Evolutionary conservation across 83 land plant genomes (phyloP).

Genomic region (Picea abies): DNA sequence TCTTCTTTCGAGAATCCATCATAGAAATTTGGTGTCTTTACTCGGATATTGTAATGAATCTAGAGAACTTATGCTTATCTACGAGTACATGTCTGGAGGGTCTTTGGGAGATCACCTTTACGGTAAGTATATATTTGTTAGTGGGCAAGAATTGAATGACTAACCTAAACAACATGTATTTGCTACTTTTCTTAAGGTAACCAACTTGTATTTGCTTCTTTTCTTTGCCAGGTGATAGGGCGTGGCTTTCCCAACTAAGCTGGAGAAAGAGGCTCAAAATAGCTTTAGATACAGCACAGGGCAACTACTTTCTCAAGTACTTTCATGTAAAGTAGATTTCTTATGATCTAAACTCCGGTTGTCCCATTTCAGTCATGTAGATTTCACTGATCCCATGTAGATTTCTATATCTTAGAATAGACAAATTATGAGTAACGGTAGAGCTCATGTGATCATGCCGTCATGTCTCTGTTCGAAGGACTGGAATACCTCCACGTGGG

Average conservation of each 20-base stretch:
- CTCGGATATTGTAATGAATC: background rate
- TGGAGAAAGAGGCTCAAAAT: slow-evolving; percentile 5
- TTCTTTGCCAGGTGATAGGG: background rate
- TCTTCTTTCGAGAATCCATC: background rate
- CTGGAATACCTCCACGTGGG: slow-evolving; percentile 1
- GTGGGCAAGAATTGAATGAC: too few species aligned
- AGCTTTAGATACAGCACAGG: slow-evolving; percentile 12
- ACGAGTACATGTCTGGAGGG: slow-evolving; percentile 10
- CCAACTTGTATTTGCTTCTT: background rate
- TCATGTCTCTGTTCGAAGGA: background rate
- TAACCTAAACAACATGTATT: background rate
- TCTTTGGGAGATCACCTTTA: background rate
- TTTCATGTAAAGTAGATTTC: too few species aligned
- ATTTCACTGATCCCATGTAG: background rate
- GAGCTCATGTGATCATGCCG: too few species aligned
- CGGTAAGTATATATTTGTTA: background rate
- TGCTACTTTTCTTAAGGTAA: too few species aligned
- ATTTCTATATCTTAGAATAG: too few species aligned
- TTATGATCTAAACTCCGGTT: too few species aligned
- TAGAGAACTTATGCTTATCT: slow-evolving; percentile 7
- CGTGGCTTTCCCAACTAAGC: background rate
- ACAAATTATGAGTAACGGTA: too few species aligned
- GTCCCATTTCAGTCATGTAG: background rate
- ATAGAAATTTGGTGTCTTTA: background rate
- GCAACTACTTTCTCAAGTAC: background rate